Base-by-base conservation (phyloP, 2,329 filamentous ascomycete genomes). In the Sporothrix sp. region DNA sequence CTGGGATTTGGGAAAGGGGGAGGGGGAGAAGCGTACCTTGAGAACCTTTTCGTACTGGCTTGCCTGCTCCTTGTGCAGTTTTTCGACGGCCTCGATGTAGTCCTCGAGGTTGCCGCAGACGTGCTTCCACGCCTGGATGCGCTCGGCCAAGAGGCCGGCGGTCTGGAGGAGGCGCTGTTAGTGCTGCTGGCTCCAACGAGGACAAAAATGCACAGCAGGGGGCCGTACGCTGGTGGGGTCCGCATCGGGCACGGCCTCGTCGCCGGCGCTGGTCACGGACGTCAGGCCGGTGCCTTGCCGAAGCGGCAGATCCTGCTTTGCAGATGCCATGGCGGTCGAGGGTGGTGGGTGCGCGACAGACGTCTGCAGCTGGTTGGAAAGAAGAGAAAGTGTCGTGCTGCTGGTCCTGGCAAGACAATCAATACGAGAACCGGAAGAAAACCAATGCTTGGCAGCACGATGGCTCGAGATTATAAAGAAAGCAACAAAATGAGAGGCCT, bases 41-140 rank as follows among this genome's bases (percentile, higher is more conserved):
- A 97, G 70, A 9, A 93, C 83, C 69, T 87, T 91, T 71, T 97
- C 90, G 62, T 95, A 95, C 67, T 97, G 91, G 72, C 95, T 97
- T 50, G 87, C 82, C 59, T 95, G 85, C 10, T 79, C 76, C 63
- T 82, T 84, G 63, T 96, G 84, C 52, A 87, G 75, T 74, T 91
- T 96, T 67, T 95, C 89, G 3, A 89, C 87, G 7, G 85, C 82
- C 27, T 72, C 73, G 61, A 97, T 76, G 66, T 96, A 98, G 47
- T 95, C 88, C 68, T 97, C 89, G 43, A 98, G 76, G 63, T 95
- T 91, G 51, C 76, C 87, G 56, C 89, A 87, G 54, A 90, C 87
- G 66, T 97, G 91, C 67, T 96, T 97, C 89, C 89, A 98, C 42
- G 93, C 93, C 61, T 87, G 85, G 54, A 98, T 75, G 57, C 93